Evolutionary conservation across 1,139 yeast species (phyloP).

Genomic region (Pichia cactophila): DNA sequence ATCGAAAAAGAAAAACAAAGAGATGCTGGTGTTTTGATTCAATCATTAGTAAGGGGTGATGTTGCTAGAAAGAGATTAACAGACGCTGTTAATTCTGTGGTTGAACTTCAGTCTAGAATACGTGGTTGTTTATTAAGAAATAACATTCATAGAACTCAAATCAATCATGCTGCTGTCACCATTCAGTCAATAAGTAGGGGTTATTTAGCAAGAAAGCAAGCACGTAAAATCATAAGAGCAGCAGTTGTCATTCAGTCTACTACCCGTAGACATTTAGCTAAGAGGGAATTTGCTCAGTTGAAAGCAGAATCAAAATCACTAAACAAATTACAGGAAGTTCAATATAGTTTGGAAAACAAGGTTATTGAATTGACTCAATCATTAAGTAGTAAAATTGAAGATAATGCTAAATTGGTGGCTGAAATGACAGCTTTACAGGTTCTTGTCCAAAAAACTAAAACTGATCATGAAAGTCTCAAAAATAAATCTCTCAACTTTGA

Average conservation of each 20-base stretch:
- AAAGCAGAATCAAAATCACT: slow-evolving; percentile 87
- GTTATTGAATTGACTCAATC: slow-evolving; percentile 90
- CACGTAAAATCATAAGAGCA: slow-evolving; percentile 38
- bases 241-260: slow-evolving; percentile 71
- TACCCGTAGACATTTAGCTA: slow-evolving; percentile 71
- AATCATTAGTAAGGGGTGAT: slow-evolving; percentile 65
- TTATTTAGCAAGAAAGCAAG: slow-evolving; percentile 40
- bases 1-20: slow-evolving; percentile 52
- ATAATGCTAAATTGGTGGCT: slow-evolving; percentile 61
- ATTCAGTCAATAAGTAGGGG: slow-evolving; percentile 70
- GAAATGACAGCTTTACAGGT: slow-evolving; percentile 53
- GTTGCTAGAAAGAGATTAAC: slow-evolving; percentile 42
- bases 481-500: slow-evolving; percentile 49
- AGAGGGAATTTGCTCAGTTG: slow-evolving; percentile 51
- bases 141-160: slow-evolving; percentile 18
- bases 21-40: slow-evolving; percentile 64
- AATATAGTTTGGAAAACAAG: slow-evolving; percentile 88
- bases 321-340: slow-evolving; percentile 81
- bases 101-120: slow-evolving; percentile 57
- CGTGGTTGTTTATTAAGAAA: slow-evolving; percentile 56
- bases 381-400: slow-evolving; percentile 68
- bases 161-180: slow-evolving; percentile 52
- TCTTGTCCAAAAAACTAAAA: slow-evolving; percentile 51
- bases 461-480: slow-evolving; percentile 50
- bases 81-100: slow-evolving; percentile 42